Base-by-base conservation (phyloP, 352 stramenopile species). In the Thalassiosira livingstoniorum region DNA sequence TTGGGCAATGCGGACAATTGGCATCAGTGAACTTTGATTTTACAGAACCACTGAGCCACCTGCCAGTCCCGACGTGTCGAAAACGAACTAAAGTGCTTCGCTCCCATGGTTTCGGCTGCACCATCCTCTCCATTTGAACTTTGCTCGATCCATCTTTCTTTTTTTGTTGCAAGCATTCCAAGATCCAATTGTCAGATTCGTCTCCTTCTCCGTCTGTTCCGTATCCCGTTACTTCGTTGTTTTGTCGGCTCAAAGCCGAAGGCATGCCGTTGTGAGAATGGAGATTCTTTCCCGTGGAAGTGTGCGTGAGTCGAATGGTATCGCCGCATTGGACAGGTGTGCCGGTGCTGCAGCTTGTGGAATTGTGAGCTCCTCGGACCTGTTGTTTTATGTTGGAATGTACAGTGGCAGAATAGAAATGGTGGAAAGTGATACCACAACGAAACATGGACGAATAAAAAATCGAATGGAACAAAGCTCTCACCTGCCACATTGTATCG, bases 161-260 rank as follows among this genome's bases (percentile, higher is more conserved):
- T 42, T 69, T 69, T 23, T 15, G 29, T 32, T 60, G 7, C 11
- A 74, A 23, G 71, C 86, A 92, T 27, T 80, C 45, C 0, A 94
- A 68, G 25, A 67, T 85, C 85, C 85, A 94, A 74, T 95, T 86
- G 78, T 95, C 92, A 15, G 86, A 92, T 39, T 54, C 77, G 70
- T 96, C 92, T 32, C 93, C 93, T 60, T 88, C 66, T 4, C 92
- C 93, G 51, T 91, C 75, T 34, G 89, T 66, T 43, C 92, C 92
- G 70, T 90, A 96, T n/a, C 60, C 87, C 21, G 74, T 83, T 1
- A 96, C 87, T 86, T 96, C 93, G 71, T 95, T 92, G 23, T 71
- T 71, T 67, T 90, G 76, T 62, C 82, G 57, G 1, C 61, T 82
- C 0, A 96, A 39, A 65, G 91, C 85, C n/a, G 78, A 86, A 37